Conservation (phyloP, 2,329 filamentous ascomycete species). For the Xylariales sp. region DNA sequence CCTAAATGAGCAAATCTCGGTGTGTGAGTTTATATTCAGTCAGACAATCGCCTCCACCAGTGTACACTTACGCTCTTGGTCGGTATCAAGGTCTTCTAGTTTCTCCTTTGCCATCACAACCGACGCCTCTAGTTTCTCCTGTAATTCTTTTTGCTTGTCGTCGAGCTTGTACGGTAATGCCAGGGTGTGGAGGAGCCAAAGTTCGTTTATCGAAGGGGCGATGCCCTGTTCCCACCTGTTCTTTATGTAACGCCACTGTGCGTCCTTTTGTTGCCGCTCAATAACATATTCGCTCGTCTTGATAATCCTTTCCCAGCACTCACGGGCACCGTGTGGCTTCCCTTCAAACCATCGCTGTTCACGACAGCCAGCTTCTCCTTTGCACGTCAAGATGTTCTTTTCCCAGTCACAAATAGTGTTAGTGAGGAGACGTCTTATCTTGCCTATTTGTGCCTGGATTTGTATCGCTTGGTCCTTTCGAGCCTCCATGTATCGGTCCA, state of each 20-base stretch:
- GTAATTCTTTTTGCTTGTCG: slow-evolving; percentile 24
- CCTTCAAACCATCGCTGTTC: slow-evolving; percentile 14
- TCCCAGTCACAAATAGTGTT: slow-evolving; percentile 10
- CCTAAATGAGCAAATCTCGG: slow-evolving; percentile 11
- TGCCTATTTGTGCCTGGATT: slow-evolving; percentile 32
- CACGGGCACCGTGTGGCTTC: slow-evolving; percentile 15
- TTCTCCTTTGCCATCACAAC: slow-evolving; percentile 26
- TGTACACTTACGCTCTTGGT: slow-evolving; percentile 28
- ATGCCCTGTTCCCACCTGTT: slow-evolving; percentile 12
- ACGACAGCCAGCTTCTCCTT: slow-evolving; percentile 15
- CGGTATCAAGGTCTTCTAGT: slow-evolving; percentile 26
- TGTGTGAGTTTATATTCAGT: no score
- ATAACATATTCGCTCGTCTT: slow-evolving; percentile 15
- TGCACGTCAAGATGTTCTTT: slow-evolving; percentile 13
- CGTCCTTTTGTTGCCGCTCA: slow-evolving; percentile 16
- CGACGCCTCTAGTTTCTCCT: slow-evolving; percentile 26
- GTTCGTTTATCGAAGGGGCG: slow-evolving; percentile 21
- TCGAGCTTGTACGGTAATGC: slow-evolving; percentile 31
- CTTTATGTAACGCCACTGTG: slow-evolving; percentile 21
- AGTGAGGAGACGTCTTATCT: slow-evolving; percentile 11
- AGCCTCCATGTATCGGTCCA: slow-evolving; percentile 46
- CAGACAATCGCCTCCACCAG: neutral
- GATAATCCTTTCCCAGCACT: slow-evolving; percentile 20
- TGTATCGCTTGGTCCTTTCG: slow-evolving; percentile 41
- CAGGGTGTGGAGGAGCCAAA: slow-evolving; percentile 31